Evolutionary conservation across 2,329 filamentous ascomycete species (phyloP), one percentile per base, ranked within the genome.

Genomic region (Exophiala mesophila): DNA sequence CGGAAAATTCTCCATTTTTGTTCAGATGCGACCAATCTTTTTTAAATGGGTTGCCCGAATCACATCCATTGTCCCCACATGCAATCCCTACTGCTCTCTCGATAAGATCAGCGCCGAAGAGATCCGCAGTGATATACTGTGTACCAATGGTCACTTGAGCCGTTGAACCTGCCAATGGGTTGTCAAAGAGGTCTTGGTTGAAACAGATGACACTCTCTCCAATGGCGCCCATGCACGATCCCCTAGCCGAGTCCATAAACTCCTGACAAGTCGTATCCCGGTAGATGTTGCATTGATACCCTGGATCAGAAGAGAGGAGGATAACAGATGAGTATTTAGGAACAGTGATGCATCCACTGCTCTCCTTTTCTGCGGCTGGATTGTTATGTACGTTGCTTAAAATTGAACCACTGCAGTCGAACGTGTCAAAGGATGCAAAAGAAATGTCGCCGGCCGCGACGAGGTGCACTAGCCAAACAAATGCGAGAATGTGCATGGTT

Each of bases 231-330:
- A 16, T 10, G 16, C 19, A 19, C 16, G 9, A 9, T 5, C 20
- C 20, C 7, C 5, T 10, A n/a, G 18, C n/a, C 16, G 6, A 8
- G 7, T n/a, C 20, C 18, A 38, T 20, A 15, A 38, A 38, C n/a
- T 24, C 28, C 16, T 9, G 8, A 20, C 35, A 38, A 26, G 20
- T 9, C 9, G 8, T 24, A 17, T 38, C 35, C n/a, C 18, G 12
- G 17, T 38, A 38, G 35, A 38, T 16, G 20, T 38, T 24, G 35
- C 35, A 38, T 15, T 5, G 4, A 24, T 26, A 38, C 5, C 35
- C 35, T 4, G 35, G 7, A 13, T 23, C 35, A 12, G 23, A 17
- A 7, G 18, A 8, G 18, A 26, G 13, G 5, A 26, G n/a, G 7
- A 5, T 15, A 15, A 38, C 13, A 5, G 35, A 24, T 7, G 18